phyloP scores from a whole-genome alignment of 371 early-diverging fungal genomes.

The Smittium mucronatum region DNA sequence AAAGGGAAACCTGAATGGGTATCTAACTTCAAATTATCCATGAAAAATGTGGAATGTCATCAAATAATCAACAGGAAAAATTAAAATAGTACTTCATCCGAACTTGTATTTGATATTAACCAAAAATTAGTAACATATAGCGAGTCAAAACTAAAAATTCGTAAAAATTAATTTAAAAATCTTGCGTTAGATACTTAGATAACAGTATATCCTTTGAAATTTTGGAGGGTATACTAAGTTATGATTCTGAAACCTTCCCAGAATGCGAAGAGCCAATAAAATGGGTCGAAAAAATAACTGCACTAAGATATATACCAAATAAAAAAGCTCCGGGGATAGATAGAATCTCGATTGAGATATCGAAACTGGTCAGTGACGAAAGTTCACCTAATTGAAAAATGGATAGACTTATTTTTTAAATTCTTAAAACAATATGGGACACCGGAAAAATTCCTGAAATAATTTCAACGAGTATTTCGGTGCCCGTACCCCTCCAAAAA shows the following conservation, averaged over 20 bases:
- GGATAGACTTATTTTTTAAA: not conserved
- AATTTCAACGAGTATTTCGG: not conserved
- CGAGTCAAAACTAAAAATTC: not conserved
- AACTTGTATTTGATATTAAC: no score
- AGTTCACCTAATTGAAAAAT: not conserved
- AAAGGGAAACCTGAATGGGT: no score
- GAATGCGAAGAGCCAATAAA: not conserved
- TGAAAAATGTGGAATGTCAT: no score
- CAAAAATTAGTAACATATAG: no score
- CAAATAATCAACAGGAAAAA: no score
- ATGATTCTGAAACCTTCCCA: not conserved
- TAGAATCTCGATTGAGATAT: not conserved
- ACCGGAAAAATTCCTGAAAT: not conserved
- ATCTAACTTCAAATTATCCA: no score
- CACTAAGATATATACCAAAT: not conserved
- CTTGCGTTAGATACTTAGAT: not conserved
- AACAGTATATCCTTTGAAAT: not conserved
- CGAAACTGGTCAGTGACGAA: not conserved
- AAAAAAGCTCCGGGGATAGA: slow-evolving; percentile 2
- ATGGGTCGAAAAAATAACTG: not conserved
- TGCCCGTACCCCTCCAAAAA: not conserved
- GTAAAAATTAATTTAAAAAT: not conserved
- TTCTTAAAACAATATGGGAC: not conserved
- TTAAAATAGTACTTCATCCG: no score
- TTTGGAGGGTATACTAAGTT: not conserved